Conservation (phyloP, 2,329 filamentous ascomycete genomes). For the Sclerotinia glacialis region DNA sequence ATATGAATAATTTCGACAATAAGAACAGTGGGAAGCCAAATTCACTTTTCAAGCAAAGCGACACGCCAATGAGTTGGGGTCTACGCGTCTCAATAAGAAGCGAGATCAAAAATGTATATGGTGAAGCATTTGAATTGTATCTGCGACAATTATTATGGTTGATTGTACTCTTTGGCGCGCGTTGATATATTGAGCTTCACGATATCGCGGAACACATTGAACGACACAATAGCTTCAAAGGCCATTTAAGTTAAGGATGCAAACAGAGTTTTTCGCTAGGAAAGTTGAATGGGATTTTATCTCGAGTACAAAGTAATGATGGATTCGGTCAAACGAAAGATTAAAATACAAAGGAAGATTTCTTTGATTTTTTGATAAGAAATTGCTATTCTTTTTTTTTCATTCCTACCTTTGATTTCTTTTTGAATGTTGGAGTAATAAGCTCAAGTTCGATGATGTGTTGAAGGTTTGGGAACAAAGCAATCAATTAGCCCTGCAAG, state of each 20-base stretch:
- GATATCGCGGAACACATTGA: slow-evolving; percentile 20
- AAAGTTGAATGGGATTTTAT: background rate
- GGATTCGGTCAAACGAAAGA: background rate
- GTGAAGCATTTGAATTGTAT: slow-evolving; percentile 13
- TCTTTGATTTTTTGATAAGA: too few species aligned
- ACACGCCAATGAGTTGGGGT: background rate
- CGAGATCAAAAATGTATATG: background rate
- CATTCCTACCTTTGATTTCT: background rate
- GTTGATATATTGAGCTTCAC: slow-evolving; percentile 18
- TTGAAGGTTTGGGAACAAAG: background rate
- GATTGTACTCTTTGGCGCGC: slow-evolving; percentile 21
- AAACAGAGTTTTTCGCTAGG: slow-evolving; percentile 20
- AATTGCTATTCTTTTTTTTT: background rate
- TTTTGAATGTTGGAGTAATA: background rate
- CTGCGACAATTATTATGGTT: slow-evolving; percentile 17
- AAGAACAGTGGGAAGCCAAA: slow-evolving; percentile 8
- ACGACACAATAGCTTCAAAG: slow-evolving; percentile 19
- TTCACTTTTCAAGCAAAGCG: slow-evolving; percentile 16
- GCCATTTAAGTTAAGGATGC: slow-evolving; percentile 19
- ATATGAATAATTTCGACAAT: background rate
- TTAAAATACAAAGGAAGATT: background rate
- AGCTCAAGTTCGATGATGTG: background rate
- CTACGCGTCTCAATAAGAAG: slow-evolving; percentile 20
- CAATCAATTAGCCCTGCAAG: background rate
- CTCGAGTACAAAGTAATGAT: slow-evolving; percentile 17